Percentiles rank a stretch among this genome's conserved stretches.
phyloP scores from a whole-genome alignment of 208 protist species.

The Jaenimonas drosophilae region DNA sequence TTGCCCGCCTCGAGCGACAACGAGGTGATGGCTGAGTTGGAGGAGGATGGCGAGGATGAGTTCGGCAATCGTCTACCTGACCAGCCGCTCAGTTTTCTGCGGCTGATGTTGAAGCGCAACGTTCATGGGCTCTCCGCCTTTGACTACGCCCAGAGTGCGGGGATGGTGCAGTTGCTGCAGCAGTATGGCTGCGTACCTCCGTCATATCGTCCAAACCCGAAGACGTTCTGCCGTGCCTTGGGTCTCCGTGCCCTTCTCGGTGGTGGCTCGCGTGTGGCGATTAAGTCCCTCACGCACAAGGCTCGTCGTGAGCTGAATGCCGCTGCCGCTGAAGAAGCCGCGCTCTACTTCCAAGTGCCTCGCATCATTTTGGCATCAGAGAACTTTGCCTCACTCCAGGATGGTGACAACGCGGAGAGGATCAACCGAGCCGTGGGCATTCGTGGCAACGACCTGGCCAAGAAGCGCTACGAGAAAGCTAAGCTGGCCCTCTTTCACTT shows the following conservation, averaged over 20 bases:
- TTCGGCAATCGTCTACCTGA: no score
- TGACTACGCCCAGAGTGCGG: slow-evolving; percentile 63
- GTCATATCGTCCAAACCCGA: slow-evolving; percentile 65
- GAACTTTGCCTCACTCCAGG: slow-evolving; percentile 39
- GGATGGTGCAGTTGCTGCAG: slow-evolving; percentile 61
- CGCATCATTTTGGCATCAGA: slow-evolving; percentile 51
- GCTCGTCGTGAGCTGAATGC: no score
- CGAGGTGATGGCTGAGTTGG: slow-evolving; percentile 1
- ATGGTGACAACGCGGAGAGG: slow-evolving; percentile 22
- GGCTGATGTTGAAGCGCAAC: slow-evolving; percentile 60
- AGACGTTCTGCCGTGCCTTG: slow-evolving; percentile 23
- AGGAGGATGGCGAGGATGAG: not conserved
- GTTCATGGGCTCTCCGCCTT: slow-evolving; percentile 64
- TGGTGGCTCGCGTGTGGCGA: not conserved
- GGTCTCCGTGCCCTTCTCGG: slow-evolving; percentile 4
- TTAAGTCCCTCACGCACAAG: no score
- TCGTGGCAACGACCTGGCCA: not conserved
- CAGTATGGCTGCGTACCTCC: slow-evolving; percentile 74
- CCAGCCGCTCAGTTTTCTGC: slow-evolving; percentile 44
- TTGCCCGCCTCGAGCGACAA: not conserved
- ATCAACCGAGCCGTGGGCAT: slow-evolving; percentile 10
- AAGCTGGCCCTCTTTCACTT: slow-evolving; percentile 5
- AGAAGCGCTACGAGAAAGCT: slow-evolving; percentile 1
- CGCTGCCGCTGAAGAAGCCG: no score
- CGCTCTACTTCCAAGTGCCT: slow-evolving; percentile 40